Base-by-base conservation (phyloP, 2,329 filamentous ascomycete species). In the Ophiostoma piceae region DNA sequence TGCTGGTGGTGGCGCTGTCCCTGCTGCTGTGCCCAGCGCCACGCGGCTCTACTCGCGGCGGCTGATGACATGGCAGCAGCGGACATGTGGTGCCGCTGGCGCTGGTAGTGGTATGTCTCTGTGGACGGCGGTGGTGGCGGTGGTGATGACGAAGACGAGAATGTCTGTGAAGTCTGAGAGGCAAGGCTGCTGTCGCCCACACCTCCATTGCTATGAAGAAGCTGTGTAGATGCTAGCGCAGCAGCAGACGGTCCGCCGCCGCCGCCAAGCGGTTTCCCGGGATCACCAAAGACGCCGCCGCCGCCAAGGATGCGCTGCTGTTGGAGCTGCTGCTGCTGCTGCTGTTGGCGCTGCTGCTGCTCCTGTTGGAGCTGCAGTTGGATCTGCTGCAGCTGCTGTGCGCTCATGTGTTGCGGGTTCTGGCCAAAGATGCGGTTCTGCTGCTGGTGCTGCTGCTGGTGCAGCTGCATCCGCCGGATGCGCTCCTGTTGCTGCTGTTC, bases 11-110 rank as follows among this genome's bases (percentile, higher is more conserved):
- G 67, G 14, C 67, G 69, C 67, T 72, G 71, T 3, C 51, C 66
- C 66, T 71, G 62, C 47, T 72, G 70, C 47, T 71, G 72, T 16
- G 67, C 51, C 67, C 32, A 64, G 6, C 69, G 71, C 70, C 65
- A 67, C 6, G 71, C 60, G 3, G 66, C 69, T 7, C 69, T 64
- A 11, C 43, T 68, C 4, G 71, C 71, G 1, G 70, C 70, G 1
- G 70, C 67, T 8, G 70, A 71, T 54, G 70, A 71, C 67, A 69
- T 67, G 22, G 70, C 67, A 26, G 67, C 69, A 8, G 67, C 62
- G 11, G 69, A 68, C 69, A 68, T 71, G 62, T 39, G 60, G 26
- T 65, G 60, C 16, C 62, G 62, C 62, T 65, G 62, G 9, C 62
- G 66, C 14, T 67, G 66, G 43, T 54, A 54, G 16, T 35, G 62